Evolutionary conservation across 106 monocot species (phyloP).

Genomic region (Platanthera guangdongensis): DNA sequence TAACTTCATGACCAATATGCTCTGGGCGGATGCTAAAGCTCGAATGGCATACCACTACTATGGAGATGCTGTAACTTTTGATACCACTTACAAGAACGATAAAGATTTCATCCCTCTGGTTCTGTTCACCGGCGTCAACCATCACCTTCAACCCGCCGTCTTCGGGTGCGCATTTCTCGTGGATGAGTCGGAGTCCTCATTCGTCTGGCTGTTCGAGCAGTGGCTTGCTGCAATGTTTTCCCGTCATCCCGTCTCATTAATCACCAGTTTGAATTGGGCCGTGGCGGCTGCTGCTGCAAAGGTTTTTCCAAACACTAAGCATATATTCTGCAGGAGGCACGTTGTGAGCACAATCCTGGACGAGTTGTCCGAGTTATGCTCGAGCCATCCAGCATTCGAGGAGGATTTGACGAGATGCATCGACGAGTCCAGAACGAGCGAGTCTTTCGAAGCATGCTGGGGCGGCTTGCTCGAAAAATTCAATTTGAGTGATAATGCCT

Average conservation of each 20-base stretch:
- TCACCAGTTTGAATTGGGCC: slow-evolving; percentile 35
- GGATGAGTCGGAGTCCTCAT: slow-evolving; percentile 64
- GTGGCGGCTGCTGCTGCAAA: slow-evolving; percentile 36
- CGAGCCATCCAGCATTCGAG: slow-evolving; percentile 23
- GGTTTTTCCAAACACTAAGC: slow-evolving; percentile 42
- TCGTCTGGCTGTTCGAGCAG: slow-evolving; percentile 56
- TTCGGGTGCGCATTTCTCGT: slow-evolving; percentile 72
- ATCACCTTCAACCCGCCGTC: slow-evolving; percentile 48
- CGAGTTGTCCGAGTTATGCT: slow-evolving; percentile 32
- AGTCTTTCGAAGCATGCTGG: slow-evolving; percentile 56
- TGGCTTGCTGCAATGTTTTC: slow-evolving; percentile 55
- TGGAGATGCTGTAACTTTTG: slow-evolving; percentile 58
- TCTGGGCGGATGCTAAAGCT: slow-evolving; percentile 73
- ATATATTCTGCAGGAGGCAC: slow-evolving; percentile 46
- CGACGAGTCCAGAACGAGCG: slow-evolving; percentile 34
- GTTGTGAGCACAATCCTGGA: slow-evolving; percentile 37
- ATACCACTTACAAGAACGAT: slow-evolving; percentile 35
- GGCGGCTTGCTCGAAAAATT: slow-evolving; percentile 28
- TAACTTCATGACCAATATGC: slow-evolving; percentile 48
- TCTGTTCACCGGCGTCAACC: slow-evolving; percentile 51
- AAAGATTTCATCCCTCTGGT: slow-evolving; percentile 65
- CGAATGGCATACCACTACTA: slow-evolving; percentile 69
- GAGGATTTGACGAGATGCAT: slow-evolving; percentile 48
- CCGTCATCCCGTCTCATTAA: slow-evolving; percentile 40
- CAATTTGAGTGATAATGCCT: slow-evolving; percentile 37